These are phyloP conservation scores for Polyporus tsugae DNA, from an alignment of 1,284 basidiomycete genomes.

Conservation along the genomic window DNA sequence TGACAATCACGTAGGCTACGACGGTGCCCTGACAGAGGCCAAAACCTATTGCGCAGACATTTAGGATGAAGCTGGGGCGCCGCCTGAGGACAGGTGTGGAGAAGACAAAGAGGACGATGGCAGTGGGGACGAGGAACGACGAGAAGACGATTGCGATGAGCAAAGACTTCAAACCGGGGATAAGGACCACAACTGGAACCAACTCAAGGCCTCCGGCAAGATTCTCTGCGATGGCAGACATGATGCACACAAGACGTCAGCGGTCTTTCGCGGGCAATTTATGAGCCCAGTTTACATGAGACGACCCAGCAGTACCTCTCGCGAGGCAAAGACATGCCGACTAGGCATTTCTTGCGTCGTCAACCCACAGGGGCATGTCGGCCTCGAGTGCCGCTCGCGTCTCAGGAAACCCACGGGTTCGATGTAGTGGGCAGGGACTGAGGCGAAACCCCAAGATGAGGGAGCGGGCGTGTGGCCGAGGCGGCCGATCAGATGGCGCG, in stretches of 20 bases:
- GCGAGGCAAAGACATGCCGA: not conserved
- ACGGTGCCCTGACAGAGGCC: conserved; percentile 24
- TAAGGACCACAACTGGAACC: not conserved
- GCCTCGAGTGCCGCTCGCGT: not conserved
- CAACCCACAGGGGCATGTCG: not conserved
- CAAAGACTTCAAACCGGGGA: conserved; percentile 10
- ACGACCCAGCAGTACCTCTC: not conserved
- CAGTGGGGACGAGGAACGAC: conserved; percentile 31
- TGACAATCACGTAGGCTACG: conserved; percentile 10
- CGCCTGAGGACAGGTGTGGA: conserved; percentile 31
- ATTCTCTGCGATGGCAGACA: not conserved
- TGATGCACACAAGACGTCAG: not conserved
- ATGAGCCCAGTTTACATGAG: not conserved
- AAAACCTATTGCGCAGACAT: conserved; percentile 34
- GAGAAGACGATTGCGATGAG: conserved; percentile 29
- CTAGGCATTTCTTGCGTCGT: not conserved
- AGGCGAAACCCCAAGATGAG: not conserved
- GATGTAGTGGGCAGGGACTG: not conserved
- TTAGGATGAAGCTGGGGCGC: conserved; percentile 40
- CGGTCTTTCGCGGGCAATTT: not conserved
- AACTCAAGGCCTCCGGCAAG: not conserved
- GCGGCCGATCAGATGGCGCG: not conserved
- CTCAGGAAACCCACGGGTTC: not conserved
- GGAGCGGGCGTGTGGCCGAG: not conserved
- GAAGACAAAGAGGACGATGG: conserved; percentile 36